A percentile compares a stretch with the other conserved stretches of the same genome.
Conservation (phyloP, 495 filamentous ascomycete species). For the Jackrogersella multiformis region DNA sequence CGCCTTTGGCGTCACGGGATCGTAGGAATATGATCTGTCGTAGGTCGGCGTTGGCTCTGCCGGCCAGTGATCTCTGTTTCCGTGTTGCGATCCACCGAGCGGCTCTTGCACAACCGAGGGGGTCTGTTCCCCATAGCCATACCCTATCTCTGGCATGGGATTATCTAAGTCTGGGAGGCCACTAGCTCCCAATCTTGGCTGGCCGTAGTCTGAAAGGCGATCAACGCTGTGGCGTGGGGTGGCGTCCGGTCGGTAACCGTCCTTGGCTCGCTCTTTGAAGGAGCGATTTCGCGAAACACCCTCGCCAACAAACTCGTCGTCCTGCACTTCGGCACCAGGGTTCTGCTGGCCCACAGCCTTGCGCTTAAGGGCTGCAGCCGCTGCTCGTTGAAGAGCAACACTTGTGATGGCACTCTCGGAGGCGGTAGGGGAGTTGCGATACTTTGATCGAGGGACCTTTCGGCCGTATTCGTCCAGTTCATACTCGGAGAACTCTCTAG, state of each 20-base stretch:
- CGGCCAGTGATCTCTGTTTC: conserved; percentile 50
- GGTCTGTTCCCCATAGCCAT: conserved; percentile 62
- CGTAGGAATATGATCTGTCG: conserved; percentile 49
- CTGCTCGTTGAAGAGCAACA: conserved; percentile 59
- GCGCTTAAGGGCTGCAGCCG: conserved; percentile 56
- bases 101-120: conserved; percentile 54
- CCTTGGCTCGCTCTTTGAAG: conserved; percentile 65
- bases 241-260: conserved; percentile 59
- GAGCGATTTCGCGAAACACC: conserved; percentile 60
- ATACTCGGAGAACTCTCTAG: conserved; percentile 55
- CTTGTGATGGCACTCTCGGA: conserved; percentile 63
- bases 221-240: conserved; percentile 84
- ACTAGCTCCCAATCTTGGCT: conserved; percentile 67
- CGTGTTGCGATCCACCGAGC: conserved; percentile 40
- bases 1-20: conserved; percentile 49
- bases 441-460: conserved; percentile 56
- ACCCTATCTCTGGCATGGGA: conserved; percentile 74
- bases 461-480: conserved; percentile 64
- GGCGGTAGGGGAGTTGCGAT: conserved; percentile 56
- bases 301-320: conserved; percentile 43
- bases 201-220: conserved; percentile 67
- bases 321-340: conserved; percentile 13
- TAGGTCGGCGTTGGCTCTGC: conserved; percentile 53
- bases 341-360: conserved; percentile 47
- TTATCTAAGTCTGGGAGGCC: conserved; percentile 68